phyloP scores from a whole-genome alignment of 352 stramenopile genomes.

The Phytophthora pseudosyringae region DNA sequence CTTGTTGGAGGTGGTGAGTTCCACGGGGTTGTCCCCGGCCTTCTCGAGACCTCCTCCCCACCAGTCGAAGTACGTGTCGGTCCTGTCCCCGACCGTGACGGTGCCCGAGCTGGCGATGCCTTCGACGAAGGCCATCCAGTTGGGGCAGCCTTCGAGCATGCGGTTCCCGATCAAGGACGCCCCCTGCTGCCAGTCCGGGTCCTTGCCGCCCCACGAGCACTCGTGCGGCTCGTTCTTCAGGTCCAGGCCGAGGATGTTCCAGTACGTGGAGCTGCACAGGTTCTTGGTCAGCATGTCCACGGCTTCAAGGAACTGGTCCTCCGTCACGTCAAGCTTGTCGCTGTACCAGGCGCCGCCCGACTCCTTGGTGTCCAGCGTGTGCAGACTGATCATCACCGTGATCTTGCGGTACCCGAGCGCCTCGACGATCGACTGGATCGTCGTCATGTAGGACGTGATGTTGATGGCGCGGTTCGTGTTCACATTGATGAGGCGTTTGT shows the following conservation, averaged over 20 bases:
- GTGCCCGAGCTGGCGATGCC: slow-evolving; percentile 48
- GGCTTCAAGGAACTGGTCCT: slow-evolving; percentile 58
- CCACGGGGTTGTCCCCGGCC: slow-evolving; percentile 38
- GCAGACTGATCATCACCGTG: slow-evolving; percentile 69
- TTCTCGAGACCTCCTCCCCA: slow-evolving; percentile 60
- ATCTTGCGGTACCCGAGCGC: slow-evolving; percentile 65
- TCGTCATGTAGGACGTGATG: slow-evolving; percentile 63
- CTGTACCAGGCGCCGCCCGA: slow-evolving; percentile 70
- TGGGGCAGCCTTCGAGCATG: slow-evolving; percentile 62
- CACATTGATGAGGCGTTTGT: slow-evolving; percentile 56
- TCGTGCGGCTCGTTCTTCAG: slow-evolving; percentile 73
- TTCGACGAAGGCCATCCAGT: slow-evolving; percentile 75
- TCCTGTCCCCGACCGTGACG: slow-evolving; percentile 38
- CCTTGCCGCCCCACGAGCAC: slow-evolving; percentile 49
- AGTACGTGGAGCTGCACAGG: slow-evolving; percentile 58
- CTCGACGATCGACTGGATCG: slow-evolving; percentile 56
- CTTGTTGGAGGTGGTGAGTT: slow-evolving; percentile 49
- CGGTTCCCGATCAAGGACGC: slow-evolving; percentile 58
- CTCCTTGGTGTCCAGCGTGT: slow-evolving; percentile 51
- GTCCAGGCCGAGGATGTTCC: slow-evolving; percentile 71
- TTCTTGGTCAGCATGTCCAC: slow-evolving; percentile 66
- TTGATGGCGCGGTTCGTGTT: slow-evolving; percentile 71
- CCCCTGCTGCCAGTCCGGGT: slow-evolving; percentile 60
- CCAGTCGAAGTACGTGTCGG: slow-evolving; percentile 61
- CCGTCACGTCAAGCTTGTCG: slow-evolving; percentile 44